Percentiles rank a stretch among this genome's conserved stretches.
These are phyloP conservation scores for Cercospora beticola DNA, from an alignment of 2,329 filamentous ascomycete genomes.

Conservation along the genomic window DNA sequence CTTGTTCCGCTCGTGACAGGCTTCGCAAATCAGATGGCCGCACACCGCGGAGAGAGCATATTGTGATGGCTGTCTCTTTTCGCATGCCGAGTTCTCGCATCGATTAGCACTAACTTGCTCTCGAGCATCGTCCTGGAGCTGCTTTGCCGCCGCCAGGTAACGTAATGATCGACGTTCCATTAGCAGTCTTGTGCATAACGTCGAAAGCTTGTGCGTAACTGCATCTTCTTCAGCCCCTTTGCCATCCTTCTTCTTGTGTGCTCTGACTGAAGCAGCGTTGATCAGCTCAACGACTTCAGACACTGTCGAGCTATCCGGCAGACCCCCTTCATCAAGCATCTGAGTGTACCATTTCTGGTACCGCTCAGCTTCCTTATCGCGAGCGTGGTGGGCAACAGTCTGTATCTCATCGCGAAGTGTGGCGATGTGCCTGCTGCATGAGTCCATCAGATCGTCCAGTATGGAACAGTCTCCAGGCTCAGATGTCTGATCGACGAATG, in stretches of 20 bases:
- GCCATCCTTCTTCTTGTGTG: not conserved
- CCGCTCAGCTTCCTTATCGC: constrained; percentile 10
- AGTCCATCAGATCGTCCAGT: constrained; percentile 16
- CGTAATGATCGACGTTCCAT: constrained; percentile 28
- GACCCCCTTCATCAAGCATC: constrained; percentile 23
- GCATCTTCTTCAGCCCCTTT: constrained; percentile 10
- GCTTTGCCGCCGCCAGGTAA: constrained; percentile 27
- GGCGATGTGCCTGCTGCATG: constrained; percentile 17
- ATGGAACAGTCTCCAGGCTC: not conserved
- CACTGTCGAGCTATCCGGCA: constrained; percentile 37
- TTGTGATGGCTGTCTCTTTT: not conserved
- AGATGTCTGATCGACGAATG: constrained; percentile 29
- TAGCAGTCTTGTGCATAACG: constrained; percentile 24
- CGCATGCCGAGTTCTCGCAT: constrained; percentile 17
- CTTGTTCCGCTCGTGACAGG: constrained; percentile 37
- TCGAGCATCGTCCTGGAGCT: constrained; percentile 1
- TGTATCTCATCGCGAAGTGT: not conserved
- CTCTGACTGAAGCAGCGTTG: not conserved
- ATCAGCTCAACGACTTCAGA: constrained; percentile 15
- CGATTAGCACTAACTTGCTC: not conserved
- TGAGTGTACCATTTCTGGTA: constrained; percentile 25
- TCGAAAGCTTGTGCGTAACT: constrained; percentile 18
- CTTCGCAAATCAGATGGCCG: constrained; percentile 53
- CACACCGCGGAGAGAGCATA: constrained; percentile 48
- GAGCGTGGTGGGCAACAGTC: not conserved